Base-by-base conservation (phyloP, 768 basidiomycete genomes). In the Plicaturopsis crispa region DNA sequence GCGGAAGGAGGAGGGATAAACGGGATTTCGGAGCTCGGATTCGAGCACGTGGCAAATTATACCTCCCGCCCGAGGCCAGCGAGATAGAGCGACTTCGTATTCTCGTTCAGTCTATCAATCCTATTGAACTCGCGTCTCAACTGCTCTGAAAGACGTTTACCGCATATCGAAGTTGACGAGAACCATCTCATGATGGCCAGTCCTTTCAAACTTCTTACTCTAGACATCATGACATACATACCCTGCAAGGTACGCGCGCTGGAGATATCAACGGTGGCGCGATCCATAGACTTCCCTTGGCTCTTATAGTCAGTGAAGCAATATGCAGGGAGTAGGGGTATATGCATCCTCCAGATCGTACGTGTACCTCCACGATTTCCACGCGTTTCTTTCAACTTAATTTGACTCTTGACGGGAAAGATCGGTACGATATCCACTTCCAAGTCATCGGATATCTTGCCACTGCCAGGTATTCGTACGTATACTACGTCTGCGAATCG, bases 191-290 rank as follows among this genome's bases (percentile, higher is more conserved):
- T 21, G 4, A 59, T 49, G 8, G 46, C 41, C 2, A 59, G 14
- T 0, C 54, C 54, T 8, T 41, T 16, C 5, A 59, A 20, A 2
- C 36, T 40, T 14, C 40, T 48, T 1, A 55, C 53, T 14, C 55
- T n/a, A 1, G 57, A 59, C 2, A 59, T 38, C 55, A 59, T 59
- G 2, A 59, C 57, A 37, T 59, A 59, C 2, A 50, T 45, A 2
- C 52, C 46, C 39, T 55, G 51, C 6, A 36, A 24, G 5, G 31
- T 35, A 13, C 34, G 26, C 2, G 47, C 48, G 11, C 46, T 44
- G 0, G 33, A 30, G 2, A 57, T 37, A 37, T 60, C 57, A 1
- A 59, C 51, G 4, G 57, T 48, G 3, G 46, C 53, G 2, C 31
- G 28, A 0, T 48, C 30, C 12, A 16, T 40, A 44, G 20, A 58